phyloP scores from a whole-genome alignment of 2,329 filamentous ascomycete genomes.

The Huntiella abstrusa region DNA sequence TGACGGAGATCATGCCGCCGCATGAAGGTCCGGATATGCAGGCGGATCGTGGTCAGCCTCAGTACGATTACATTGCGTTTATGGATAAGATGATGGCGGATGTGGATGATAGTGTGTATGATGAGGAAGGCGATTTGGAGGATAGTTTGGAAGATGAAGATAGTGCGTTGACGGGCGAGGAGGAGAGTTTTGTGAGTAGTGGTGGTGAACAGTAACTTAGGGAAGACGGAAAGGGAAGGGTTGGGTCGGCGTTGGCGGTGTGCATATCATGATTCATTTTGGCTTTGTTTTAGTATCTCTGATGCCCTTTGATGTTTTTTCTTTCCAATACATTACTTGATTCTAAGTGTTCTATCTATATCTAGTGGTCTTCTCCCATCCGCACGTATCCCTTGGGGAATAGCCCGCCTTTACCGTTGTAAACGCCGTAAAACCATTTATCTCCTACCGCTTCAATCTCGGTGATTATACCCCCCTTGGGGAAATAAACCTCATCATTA shows the following conservation, averaged over 20 bases:
- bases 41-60: conserved; percentile 63
- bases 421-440: conserved; percentile 77
- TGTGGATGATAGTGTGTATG: conserved; percentile 12
- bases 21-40: conserved; percentile 74
- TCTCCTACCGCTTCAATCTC: conserved; percentile 79
- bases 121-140: conserved; percentile 11
- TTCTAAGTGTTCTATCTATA: too few relatives aligned
- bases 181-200: neutral
- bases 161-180: neutral
- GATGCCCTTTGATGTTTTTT: neutral
- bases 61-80: conserved; percentile 93
- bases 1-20: conserved; percentile 67
- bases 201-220: too few relatives aligned
- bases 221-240: too few relatives aligned
- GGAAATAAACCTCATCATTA: conserved; percentile 66
- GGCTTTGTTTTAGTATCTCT: neutral
- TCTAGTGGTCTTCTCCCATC: conserved; percentile 15
- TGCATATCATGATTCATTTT: neutral
- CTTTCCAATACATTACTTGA: neutral
- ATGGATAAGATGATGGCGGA: conserved; percentile 69
- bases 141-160: neutral
- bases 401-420: conserved; percentile 60
- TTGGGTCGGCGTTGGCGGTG: too few relatives aligned
- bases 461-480: conserved; percentile 59
- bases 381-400: conserved; percentile 66